Evolutionary conservation across 129 eudicot genomes (phyloP).

Genomic region (Scalesia atractyloides): DNA sequence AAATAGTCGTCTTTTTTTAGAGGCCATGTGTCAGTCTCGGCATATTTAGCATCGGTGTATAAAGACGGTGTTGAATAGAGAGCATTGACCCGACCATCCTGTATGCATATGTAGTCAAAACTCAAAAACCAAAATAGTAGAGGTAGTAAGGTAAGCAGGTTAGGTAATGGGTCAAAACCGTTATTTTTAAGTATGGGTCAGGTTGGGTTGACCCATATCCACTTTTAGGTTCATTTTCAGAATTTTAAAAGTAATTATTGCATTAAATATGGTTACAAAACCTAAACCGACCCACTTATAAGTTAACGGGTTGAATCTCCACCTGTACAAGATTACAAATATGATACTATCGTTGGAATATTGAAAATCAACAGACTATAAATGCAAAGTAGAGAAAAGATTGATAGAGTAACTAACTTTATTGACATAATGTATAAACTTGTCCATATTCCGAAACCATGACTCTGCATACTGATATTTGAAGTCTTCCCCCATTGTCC

Average conservation of each 20-base stretch:
- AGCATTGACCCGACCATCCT: slow-evolving; percentile 99
- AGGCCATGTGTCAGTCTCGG: slow-evolving; percentile 75
- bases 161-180: no score
- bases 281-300: not conserved
- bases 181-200: no score
- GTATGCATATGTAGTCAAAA: slow-evolving; percentile 21
- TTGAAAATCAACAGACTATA: slow-evolving; percentile 10
- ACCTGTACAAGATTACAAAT: no score
- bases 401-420: slow-evolving; percentile 45
- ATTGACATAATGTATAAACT: slow-evolving; percentile 90
- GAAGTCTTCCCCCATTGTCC: slow-evolving; percentile 93
- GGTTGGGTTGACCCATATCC: no score
- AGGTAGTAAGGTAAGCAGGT: no score
- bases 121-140: not conserved
- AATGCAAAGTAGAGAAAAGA: slow-evolving; percentile 11
- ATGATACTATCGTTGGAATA: not conserved
- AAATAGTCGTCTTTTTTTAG: slow-evolving; percentile 82
- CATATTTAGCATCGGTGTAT: slow-evolving; percentile 90
- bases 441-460: slow-evolving; percentile 93
- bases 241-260: no score
- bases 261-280: not conserved
- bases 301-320: no score
- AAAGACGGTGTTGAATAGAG: slow-evolving; percentile 93
- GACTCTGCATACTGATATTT: slow-evolving; percentile 86
- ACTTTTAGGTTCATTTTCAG: not conserved